These are phyloP conservation scores for Alternaria arborescens DNA, from an alignment of 2,329 filamentous ascomycete species.

Conservation along the genomic window DNA sequence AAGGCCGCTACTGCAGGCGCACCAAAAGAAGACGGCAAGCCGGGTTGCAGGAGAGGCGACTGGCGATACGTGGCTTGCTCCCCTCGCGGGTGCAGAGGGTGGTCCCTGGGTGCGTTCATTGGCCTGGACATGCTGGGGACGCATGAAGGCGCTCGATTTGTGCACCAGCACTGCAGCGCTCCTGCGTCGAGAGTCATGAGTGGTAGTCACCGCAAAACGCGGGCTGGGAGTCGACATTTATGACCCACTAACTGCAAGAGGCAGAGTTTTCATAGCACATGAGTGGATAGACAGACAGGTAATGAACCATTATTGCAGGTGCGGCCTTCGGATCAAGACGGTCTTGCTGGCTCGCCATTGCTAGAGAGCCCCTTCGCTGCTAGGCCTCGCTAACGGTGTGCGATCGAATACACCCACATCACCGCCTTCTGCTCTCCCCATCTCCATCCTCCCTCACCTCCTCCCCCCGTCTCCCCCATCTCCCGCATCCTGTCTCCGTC, in stretches of 20 bases:
- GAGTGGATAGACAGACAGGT: conserved; percentile 25
- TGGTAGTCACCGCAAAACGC: conserved; percentile 30
- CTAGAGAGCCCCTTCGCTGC: conserved; percentile 11
- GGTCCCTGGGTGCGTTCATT: conserved; percentile 39
- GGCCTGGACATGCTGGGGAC: conserved; percentile 26
- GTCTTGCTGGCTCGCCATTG: conserved; percentile 4
- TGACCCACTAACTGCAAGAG: conserved; percentile 32
- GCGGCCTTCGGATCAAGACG: conserved; percentile 16
- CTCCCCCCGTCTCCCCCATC: conserved; percentile 17
- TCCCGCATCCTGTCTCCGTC: conserved; percentile 22
- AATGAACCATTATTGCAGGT: conserved; percentile 34
- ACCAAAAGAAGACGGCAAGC: conserved; percentile 18
- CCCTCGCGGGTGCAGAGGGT: conserved; percentile 30
- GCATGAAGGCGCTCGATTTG: conserved; percentile 24
- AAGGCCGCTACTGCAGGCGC: conserved; percentile 24
- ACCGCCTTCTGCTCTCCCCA: conserved; percentile 13
- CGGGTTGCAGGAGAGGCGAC: conserved; percentile 11
- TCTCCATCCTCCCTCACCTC: conserved; percentile 13
- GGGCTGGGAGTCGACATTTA: conserved; percentile 21
- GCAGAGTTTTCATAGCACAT: conserved; percentile 31
- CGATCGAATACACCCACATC: conserved; percentile 15
- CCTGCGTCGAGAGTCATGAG: conserved; percentile 31
- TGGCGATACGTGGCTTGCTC: conserved; percentile 41
- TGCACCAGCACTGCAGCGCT: conserved; percentile 35
- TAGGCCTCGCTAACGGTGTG: conserved; percentile 18